Evolutionary conservation across 1,139 yeast genomes (phyloP).

Genomic region (Barnettozyma hawaiiensis): DNA sequence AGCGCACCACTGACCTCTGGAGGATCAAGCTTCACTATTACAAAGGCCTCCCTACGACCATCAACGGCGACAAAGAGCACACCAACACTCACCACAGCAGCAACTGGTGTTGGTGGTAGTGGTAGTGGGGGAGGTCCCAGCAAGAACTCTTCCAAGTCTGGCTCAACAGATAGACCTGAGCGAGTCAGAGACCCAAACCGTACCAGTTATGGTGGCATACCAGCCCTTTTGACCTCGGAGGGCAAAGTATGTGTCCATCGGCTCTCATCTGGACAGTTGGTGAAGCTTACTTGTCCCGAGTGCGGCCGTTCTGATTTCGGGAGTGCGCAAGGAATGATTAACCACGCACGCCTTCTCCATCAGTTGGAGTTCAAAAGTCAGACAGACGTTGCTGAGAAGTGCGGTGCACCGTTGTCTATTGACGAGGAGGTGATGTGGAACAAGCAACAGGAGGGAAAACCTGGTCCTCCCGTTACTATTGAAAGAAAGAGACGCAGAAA

Average conservation of each 20-base stretch:
- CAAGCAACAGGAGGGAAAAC: slow-evolving; percentile 5
- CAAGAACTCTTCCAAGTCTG: neutral
- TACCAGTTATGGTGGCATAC: slow-evolving; percentile 4
- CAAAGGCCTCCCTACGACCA: slow-evolving; percentile 7
- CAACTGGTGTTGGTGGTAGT: too few species aligned
- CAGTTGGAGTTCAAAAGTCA: slow-evolving; percentile 66
- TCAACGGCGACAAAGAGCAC: slow-evolving; percentile 15
- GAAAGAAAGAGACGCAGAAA: slow-evolving; percentile 1
- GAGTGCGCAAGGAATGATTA: slow-evolving; percentile 74
- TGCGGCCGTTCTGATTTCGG: slow-evolving; percentile 69
- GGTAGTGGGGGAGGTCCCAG: neutral
- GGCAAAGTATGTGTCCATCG: slow-evolving; percentile 50
- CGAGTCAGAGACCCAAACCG: slow-evolving; percentile 1
- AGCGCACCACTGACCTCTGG: neutral
- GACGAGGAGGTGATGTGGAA: slow-evolving; percentile 45
- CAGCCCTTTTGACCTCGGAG: slow-evolving; percentile 10
- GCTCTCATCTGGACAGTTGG: slow-evolving; percentile 67
- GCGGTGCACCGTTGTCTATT: slow-evolving; percentile 56
- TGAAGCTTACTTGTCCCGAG: slow-evolving; percentile 60
- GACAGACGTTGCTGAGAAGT: slow-evolving; percentile 67
- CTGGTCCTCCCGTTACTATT: neutral
- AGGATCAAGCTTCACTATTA: slow-evolving; percentile 5
- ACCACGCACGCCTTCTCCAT: slow-evolving; percentile 73
- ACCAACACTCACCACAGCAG: neutral
- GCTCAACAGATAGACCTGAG: neutral